These are phyloP conservation scores for Ascochyta pisi DNA, from an alignment of 2,329 filamentous ascomycete genomes.

Conservation along the genomic window DNA sequence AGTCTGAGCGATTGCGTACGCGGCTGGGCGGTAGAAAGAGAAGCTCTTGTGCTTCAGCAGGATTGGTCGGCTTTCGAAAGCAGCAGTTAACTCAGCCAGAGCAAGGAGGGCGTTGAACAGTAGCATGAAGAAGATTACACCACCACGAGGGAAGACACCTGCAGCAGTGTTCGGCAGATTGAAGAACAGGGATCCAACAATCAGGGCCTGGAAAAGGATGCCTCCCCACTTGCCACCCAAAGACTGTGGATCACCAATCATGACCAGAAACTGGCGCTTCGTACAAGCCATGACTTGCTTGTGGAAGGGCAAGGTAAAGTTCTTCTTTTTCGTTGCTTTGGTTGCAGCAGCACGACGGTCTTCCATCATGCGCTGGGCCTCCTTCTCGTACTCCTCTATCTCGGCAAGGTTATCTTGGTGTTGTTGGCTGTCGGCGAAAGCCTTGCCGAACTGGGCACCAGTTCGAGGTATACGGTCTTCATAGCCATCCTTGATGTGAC, in stretches of 20 bases:
- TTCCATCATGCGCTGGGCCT: slow-evolving; percentile 40
- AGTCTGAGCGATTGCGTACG: slow-evolving; percentile 65
- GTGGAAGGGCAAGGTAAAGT: slow-evolving; percentile 49
- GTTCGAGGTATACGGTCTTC: slow-evolving; percentile 64
- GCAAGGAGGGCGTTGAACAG: slow-evolving; percentile 69
- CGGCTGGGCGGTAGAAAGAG: slow-evolving; percentile 70
- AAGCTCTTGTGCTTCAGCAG: slow-evolving; percentile 74
- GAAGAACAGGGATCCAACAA: slow-evolving; percentile 58
- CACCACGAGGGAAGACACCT: slow-evolving; percentile 66
- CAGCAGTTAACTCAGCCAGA: slow-evolving; percentile 65
- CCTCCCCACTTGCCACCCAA: slow-evolving; percentile 56
- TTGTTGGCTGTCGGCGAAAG: slow-evolving; percentile 47
- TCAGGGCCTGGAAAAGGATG: slow-evolving; percentile 50
- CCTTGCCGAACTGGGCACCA: slow-evolving; percentile 61
- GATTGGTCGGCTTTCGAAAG: slow-evolving; percentile 69
- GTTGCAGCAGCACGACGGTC: slow-evolving; percentile 41
- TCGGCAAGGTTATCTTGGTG: slow-evolving; percentile 48
- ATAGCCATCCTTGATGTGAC: slow-evolving; percentile 63
- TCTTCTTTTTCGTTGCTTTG: slow-evolving; percentile 51
- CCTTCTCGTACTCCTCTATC: slow-evolving; percentile 49
- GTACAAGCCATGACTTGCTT: slow-evolving; percentile 51
- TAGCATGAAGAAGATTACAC: slow-evolving; percentile 67
- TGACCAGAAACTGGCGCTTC: slow-evolving; percentile 56
- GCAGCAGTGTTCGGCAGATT: slow-evolving; percentile 59
- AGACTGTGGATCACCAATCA: slow-evolving; percentile 61